Evolutionary conservation across 495 filamentous ascomycete genomes (phyloP).

Genomic region (Tuber indicum): DNA sequence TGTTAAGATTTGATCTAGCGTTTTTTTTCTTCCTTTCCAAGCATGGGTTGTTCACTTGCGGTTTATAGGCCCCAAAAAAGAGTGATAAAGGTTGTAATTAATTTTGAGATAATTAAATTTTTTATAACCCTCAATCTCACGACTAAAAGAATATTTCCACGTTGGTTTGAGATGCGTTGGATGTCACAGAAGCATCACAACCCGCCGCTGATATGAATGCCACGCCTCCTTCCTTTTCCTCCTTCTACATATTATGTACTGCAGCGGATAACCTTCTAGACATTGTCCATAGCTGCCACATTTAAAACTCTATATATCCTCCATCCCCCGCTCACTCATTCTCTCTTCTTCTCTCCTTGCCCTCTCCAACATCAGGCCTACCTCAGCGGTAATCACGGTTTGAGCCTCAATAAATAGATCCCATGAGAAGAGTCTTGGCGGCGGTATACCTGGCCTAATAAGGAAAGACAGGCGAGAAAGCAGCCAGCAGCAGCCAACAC

Average conservation of each 20-base stretch:
- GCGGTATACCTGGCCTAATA: background rate
- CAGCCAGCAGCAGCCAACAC: background rate
- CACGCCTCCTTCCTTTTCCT: background rate
- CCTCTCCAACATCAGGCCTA: background rate
- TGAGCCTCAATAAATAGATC: background rate
- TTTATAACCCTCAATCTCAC: background rate
- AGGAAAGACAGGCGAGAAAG: background rate
- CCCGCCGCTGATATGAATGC: background rate
- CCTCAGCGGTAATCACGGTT: background rate
- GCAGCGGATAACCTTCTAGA: background rate
- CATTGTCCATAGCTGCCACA: background rate
- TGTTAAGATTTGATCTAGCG: background rate
- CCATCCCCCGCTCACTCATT: background rate
- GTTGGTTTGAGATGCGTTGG: background rate
- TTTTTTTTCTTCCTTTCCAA: background rate
- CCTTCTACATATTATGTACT: background rate
- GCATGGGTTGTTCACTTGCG: background rate
- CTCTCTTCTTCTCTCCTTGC: background rate
- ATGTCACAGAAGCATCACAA: background rate
- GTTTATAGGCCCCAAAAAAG: background rate
- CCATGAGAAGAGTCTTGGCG: background rate
- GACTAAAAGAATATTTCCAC: background rate
- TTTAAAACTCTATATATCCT: background rate
- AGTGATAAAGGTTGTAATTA: background rate
- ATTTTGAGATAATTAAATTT: background rate